These are phyloP conservation scores for Mimosa pudica DNA, from an alignment of 306 rosid species.

Conservation along the genomic window DNA sequence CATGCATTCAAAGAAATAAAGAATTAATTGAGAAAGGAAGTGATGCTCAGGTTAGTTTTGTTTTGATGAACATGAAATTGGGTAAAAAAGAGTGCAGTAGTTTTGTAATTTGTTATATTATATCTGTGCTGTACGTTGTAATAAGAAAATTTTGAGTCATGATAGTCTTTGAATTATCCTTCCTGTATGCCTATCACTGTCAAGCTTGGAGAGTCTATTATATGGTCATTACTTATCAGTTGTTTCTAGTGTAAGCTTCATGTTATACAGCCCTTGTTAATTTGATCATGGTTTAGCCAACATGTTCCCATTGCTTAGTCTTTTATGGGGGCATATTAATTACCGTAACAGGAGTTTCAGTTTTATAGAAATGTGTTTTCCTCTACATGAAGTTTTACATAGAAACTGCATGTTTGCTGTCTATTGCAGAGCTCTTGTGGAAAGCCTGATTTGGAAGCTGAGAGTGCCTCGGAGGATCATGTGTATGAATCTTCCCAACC, in stretches of 20 bases:
- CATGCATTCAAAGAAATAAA: conserved; percentile 56
- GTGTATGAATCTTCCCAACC: conserved; percentile 53
- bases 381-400: conserved; percentile 38
- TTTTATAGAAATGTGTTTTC: conserved; percentile 39
- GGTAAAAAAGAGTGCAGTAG: not conserved
- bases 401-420: conserved; percentile 46
- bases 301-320: conserved; percentile 19
- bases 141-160: not conserved
- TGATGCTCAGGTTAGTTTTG: conserved; percentile 86
- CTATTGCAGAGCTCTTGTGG: conserved; percentile 92
- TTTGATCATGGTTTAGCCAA: not conserved
- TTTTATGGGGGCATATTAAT: conserved; percentile 8
- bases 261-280: not conserved
- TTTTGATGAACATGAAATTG: conserved; percentile 25
- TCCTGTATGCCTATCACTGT: not conserved
- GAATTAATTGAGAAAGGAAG: conserved; percentile 79
- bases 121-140: not conserved
- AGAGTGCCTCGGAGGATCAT: conserved; percentile 50
- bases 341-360: not conserved
- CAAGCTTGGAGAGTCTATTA: conserved; percentile 3
- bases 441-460: conserved; percentile 79
- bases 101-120: not conserved
- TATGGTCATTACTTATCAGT: not conserved
- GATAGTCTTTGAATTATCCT: not conserved
- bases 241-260: not conserved